Evolutionary conservation across 192 early-diverging fungal species (phyloP), one percentile per base, ranked within the genome.

Genomic region (Podochytrium sp.): DNA sequence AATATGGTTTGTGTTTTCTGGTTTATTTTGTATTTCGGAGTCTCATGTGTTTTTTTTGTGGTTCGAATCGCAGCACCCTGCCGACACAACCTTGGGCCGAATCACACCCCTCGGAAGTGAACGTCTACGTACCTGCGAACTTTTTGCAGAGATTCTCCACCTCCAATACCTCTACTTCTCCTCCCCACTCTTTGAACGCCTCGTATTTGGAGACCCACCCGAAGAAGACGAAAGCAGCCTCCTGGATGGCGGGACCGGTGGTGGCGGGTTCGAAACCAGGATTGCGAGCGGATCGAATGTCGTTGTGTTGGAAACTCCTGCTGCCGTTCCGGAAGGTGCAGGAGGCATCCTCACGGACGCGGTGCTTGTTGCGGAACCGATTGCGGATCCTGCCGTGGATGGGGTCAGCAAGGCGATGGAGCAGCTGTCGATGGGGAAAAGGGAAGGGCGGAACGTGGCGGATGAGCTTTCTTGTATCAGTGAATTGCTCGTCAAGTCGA

Each of bases 91-190:
- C 1, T 82, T 92, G 49, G 94, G 95, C n/a, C 83, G 87, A 71
- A 86, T 90, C 69, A 87, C 81, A 40, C 82, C 95, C 87, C 43
- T 99, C 50, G 96, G 98, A n/a, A 93, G 95, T 75, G 96, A 98
- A 81, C 87, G 98, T 14, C 81, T 99, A 42, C 93, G 93, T 64
- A 93, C 94, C 42, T 98, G 98, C 79, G 98, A 99, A 81, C 87
- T 99, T 69, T 96, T 98, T 87, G 98, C 98, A 3, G 98, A 99
- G 83, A 80, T 99, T 20, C 79, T 99, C 52, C 98, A 98, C 75
- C 93, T 89, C 38, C 87, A 89, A 50, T 89, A 88, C 65, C 78
- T 88, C 18, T 89, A 81, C 73, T 81, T 85, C 14, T 85, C 83
- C 27, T 83, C 80, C 42, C 87, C 87, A 4, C 73, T 89, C 33